Evolutionary conservation across 1,139 yeast genomes (phyloP).

Genomic region (Protomyces lactucae-debilis): DNA sequence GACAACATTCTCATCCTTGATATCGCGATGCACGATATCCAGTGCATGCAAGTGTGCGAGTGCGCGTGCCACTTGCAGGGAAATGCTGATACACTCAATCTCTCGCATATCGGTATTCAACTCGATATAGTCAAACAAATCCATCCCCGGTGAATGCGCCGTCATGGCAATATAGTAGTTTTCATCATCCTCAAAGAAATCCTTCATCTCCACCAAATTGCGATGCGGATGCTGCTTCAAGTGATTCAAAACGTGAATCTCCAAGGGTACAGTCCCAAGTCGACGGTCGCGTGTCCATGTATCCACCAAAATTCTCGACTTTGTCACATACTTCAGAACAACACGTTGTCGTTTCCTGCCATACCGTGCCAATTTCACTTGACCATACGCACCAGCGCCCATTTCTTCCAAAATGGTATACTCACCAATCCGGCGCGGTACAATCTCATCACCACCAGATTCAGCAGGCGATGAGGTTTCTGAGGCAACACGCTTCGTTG

Average conservation of each 20-base stretch:
- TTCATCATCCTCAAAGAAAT: constrained; percentile 85
- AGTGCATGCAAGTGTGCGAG: constrained; percentile 72
- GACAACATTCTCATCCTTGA: constrained; percentile 89
- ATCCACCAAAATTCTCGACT: constrained; percentile 87
- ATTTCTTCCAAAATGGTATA: constrained; percentile 66
- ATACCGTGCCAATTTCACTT: constrained; percentile 75
- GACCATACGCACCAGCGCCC: constrained; percentile 97
- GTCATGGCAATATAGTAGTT: constrained; percentile 88
- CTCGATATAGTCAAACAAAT: constrained; percentile 85
- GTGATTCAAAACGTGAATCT: constrained; percentile 84
- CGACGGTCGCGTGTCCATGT: constrained; percentile 93
- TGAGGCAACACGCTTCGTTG: background rate
- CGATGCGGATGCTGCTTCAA: constrained; percentile 69
- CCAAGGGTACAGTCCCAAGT: constrained; percentile 89
- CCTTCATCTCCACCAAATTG: constrained; percentile 74
- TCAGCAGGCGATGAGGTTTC: constrained; percentile 8
- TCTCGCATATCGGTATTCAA: constrained; percentile 74
- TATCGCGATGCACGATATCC: constrained; percentile 90
- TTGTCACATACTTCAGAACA: constrained; percentile 82
- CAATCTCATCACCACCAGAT: constrained; percentile 7
- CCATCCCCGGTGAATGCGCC: constrained; percentile 90
- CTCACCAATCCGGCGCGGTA: constrained; percentile 61
- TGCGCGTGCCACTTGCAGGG: constrained; percentile 73
- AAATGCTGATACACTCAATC: constrained; percentile 66
- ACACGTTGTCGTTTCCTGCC: constrained; percentile 59